A percentile compares a stretch with the other conserved stretches of the same genome.
Conservation (phyloP, 768 basidiomycete genomes). For the Tephrocybe sp. region DNA sequence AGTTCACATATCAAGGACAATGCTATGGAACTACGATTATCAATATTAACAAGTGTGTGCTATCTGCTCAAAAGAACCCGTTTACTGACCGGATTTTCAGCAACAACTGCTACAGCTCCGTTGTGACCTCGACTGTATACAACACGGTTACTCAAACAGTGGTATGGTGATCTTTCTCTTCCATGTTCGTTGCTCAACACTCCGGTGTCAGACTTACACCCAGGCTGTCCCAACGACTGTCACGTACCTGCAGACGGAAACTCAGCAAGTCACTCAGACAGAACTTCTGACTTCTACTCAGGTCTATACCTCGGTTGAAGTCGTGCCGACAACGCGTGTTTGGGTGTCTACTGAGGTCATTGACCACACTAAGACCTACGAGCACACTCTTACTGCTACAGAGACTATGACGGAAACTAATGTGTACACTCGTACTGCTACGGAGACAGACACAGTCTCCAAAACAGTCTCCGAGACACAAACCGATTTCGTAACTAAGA, state of each 20-base stretch:
- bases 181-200: conserved; percentile 1
- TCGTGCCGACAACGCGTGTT: conserved; percentile 61
- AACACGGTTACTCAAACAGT: conserved; percentile 29
- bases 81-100: conserved; percentile 12
- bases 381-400: conserved; percentile 62
- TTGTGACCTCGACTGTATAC: conserved; percentile 36
- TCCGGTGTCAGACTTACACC: conserved; percentile 17
- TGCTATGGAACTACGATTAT: conserved; percentile 70
- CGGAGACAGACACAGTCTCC: conserved; percentile 46
- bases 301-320: conserved; percentile 48
- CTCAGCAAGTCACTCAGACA: conserved; percentile 34
- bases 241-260: conserved; percentile 34
- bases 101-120: conserved; percentile 23
- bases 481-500: conserved; percentile 56
- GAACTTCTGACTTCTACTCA: conserved; percentile 39
- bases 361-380: conserved; percentile 52
- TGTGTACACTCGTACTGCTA: conserved; percentile 49
- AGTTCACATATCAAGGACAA: conserved; percentile 41
- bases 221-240: conserved; percentile 41
- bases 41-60: conserved; percentile 23
- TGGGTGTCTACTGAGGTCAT: conserved; percentile 67
- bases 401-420: conserved; percentile 56
- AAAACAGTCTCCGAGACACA: conserved; percentile 46
- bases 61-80: neutral
- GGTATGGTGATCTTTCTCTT: conserved; percentile 11